phyloP scores from a whole-genome alignment of 176 grass and related monocot genomes.

The Microstegium vimineum region DNA sequence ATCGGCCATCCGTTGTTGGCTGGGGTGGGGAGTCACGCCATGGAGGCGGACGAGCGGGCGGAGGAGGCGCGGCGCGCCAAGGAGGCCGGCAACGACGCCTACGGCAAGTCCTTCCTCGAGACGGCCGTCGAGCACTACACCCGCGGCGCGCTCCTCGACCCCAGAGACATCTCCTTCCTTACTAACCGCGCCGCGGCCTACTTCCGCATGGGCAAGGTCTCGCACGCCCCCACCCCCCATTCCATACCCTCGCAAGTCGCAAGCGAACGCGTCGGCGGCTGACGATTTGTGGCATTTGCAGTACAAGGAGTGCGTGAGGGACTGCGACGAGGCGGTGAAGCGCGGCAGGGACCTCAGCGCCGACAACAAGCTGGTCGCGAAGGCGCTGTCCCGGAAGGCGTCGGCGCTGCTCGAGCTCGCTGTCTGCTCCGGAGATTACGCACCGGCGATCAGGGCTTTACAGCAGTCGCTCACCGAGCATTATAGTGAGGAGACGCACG shows the following conservation, averaged over 20 bases:
- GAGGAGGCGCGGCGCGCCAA: slow-evolving; percentile 41
- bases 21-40: not conserved
- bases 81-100: slow-evolving; percentile 37
- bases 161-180: slow-evolving; percentile 47
- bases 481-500: slow-evolving; percentile 36
- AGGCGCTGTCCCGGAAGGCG: slow-evolving; percentile 41
- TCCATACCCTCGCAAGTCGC: not conserved
- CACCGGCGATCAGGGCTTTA: slow-evolving; percentile 35
- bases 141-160: slow-evolving; percentile 32
- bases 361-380: slow-evolving; percentile 41
- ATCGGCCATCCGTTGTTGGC: not conserved
- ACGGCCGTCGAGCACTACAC: slow-evolving; percentile 41
- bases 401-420: slow-evolving; percentile 44
- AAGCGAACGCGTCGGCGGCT: not conserved
- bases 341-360: slow-evolving; percentile 33
- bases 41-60: slow-evolving; percentile 29
- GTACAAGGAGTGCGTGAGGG: slow-evolving; percentile 47
- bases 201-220: slow-evolving; percentile 44
- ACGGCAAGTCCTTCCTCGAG: slow-evolving; percentile 36
- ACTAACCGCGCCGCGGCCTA: slow-evolving; percentile 57
- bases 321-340: slow-evolving; percentile 53
- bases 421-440: slow-evolving; percentile 32
- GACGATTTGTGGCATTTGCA: not conserved
- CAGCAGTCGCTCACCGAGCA: slow-evolving; percentile 43
- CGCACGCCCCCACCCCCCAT: not conserved